These are phyloP conservation scores for Yamadazyma philogaea DNA, from an alignment of 805 yeast species.

Conservation along the genomic window DNA sequence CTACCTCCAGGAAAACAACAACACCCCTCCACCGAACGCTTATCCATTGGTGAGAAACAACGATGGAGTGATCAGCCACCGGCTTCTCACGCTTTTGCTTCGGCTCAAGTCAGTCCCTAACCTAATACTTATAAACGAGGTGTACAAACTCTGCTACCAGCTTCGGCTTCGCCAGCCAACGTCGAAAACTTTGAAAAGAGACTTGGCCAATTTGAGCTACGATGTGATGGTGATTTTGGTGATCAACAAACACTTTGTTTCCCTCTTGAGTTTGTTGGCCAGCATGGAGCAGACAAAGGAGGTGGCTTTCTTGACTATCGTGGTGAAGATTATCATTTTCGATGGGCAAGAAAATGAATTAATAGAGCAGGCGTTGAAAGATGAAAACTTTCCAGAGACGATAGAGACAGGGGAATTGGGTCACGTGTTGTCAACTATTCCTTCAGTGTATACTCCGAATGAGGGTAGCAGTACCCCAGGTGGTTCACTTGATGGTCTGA, in stretches of 20 bases:
- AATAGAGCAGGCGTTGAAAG: not conserved
- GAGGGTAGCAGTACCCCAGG: not conserved
- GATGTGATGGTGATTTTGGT: constrained; percentile 29
- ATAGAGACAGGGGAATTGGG: not conserved
- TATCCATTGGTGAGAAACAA: constrained; percentile 40
- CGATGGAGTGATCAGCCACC: constrained; percentile 23
- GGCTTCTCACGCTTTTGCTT: constrained; percentile 31
- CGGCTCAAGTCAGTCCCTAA: constrained; percentile 44
- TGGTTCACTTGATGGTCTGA: not conserved
- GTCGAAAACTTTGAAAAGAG: constrained; percentile 7
- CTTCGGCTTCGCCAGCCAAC: constrained; percentile 22
- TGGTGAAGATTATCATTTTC: not conserved
- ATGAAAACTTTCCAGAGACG: not conserved
- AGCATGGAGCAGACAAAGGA: constrained; percentile 12
- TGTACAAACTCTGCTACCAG: constrained; percentile 43
- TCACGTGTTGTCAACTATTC: constrained; percentile 7
- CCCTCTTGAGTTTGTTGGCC: constrained; percentile 25
- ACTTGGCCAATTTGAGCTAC: constrained; percentile 30
- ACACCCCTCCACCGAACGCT: constrained; percentile 13
- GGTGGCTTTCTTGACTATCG: not conserved
- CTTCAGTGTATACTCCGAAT: constrained; percentile 6
- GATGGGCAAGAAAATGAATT: not conserved
- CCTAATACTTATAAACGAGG: constrained; percentile 39
- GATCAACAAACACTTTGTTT: constrained; percentile 28
- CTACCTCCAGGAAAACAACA: constrained; percentile 29